Base-by-base conservation (phyloP, 2,329 filamentous ascomycete species). In the Aureobasidium sp. region DNA sequence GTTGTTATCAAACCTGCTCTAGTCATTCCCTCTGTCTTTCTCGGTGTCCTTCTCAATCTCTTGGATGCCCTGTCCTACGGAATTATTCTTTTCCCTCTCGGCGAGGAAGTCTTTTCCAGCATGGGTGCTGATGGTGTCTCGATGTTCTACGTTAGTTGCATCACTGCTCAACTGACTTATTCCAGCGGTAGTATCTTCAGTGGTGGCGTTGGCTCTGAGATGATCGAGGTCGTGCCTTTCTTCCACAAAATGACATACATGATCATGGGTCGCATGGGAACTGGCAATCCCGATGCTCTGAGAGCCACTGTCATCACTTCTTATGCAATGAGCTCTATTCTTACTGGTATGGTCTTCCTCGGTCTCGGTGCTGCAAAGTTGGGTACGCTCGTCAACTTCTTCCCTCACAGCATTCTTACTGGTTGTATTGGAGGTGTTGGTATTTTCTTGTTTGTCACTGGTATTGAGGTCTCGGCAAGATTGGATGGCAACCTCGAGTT, bases 201-300 rank as follows among this genome's bases (percentile, higher is more conserved):
- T 67, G 93, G 94, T 17, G 91, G 90, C 3, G 86, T 99, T 63
- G 94, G 94, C 5, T 97, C 94, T 2, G 94, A 99, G 74, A 87
- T 99, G 86, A 99, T 97, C 67, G 94, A 99, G 76, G 93, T 97
- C 1, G 93, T 99, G 0, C 94, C 93, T 0, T 99, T 99, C 77
- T 97, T 99, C 73, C 94, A 99, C 77, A 96, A 93, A 70, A 99
- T 99, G 93, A 92, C 94, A 0, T 86, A 87, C 66, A 93, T 88
- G 34, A 97, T 97, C 71, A 86, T 94, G 67, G 79, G 80, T 15
- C 80, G 83, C 47, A 87, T 99, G 66, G 90, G 93, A 17, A 84
- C 88, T 65, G 86, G 92, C 23, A 86, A 94, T 29, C 86, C 89
- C 0, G 87, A 94, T 68, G 89, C 91, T 3, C 88, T 99, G 51